Evolutionary conservation across 2,329 filamentous ascomycete genomes (phyloP).

Genomic region (Diaporthe ampelina): DNA sequence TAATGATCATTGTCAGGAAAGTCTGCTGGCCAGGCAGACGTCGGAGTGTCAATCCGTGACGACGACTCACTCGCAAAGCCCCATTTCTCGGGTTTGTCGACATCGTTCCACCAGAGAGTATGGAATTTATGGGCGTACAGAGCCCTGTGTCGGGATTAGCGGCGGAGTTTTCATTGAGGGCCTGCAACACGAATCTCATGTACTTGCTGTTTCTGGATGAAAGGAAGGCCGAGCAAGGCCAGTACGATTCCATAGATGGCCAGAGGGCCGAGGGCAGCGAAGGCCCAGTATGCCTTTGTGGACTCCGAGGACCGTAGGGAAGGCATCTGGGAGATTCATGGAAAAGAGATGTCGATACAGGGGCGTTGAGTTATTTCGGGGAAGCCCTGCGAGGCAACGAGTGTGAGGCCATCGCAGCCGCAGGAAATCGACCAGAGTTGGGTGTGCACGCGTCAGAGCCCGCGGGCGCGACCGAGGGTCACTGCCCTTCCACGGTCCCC

Average conservation of each 20-base stretch:
- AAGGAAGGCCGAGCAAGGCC: conserved; percentile 75
- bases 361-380: no score
- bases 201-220: conserved; percentile 84
- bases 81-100: conserved; percentile 84
- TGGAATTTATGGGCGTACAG: conserved; percentile 88
- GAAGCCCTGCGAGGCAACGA: not conserved
- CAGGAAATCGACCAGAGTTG: not conserved
- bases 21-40: not conserved
- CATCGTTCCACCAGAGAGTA: conserved; percentile 77
- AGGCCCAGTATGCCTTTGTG: conserved; percentile 63
- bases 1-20: conserved; percentile 50
- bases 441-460: not conserved
- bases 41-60: not conserved
- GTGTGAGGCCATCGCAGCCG: conserved; percentile 11
- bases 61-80: conserved; percentile 81
- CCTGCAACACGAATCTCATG: not conserved
- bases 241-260: conserved; percentile 77
- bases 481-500: no score
- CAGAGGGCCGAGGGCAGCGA: conserved; percentile 66
- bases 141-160: conserved; percentile 66
- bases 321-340: conserved; percentile 12
- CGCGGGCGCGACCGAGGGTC: not conserved
- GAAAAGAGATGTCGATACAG: not conserved
- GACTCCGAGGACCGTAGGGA: conserved; percentile 43
- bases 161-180: not conserved